These are phyloP conservation scores for Thelephora ganbajun DNA, from an alignment of 768 basidiomycete genomes.

Conservation along the genomic window DNA sequence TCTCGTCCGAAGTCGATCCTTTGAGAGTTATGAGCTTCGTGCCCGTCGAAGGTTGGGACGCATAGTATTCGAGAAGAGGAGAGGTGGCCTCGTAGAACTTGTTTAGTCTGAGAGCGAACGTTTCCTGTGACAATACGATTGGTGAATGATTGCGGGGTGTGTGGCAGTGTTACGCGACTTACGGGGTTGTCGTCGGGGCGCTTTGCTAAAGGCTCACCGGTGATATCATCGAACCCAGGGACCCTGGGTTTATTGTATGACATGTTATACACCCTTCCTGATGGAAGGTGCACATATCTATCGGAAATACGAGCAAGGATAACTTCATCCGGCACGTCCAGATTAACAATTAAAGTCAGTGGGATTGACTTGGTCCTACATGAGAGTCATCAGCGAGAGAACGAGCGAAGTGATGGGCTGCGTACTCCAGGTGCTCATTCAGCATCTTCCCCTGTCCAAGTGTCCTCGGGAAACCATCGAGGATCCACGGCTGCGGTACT, in stretches of 20 bases:
- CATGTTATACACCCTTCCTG: slow-evolving; percentile 83
- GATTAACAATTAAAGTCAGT: slow-evolving; percentile 69
- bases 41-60: slow-evolving; percentile 26
- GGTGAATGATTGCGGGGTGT: slow-evolving; percentile 2
- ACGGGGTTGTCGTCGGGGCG: slow-evolving; percentile 86
- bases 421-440: slow-evolving; percentile 60
- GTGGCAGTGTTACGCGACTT: slow-evolving; percentile 16
- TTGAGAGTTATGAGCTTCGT: slow-evolving; percentile 45
- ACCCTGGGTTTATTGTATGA: slow-evolving; percentile 77
- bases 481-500: slow-evolving; percentile 62
- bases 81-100: slow-evolving; percentile 72
- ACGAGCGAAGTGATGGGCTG: slow-evolving; percentile 2
- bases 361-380: slow-evolving; percentile 36
- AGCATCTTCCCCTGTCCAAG: slow-evolving; percentile 71
- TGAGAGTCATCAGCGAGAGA: neutral
- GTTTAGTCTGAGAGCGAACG: slow-evolving; percentile 60
- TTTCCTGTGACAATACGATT: slow-evolving; percentile 36
- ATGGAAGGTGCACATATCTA: slow-evolving; percentile 79
- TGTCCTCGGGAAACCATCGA: slow-evolving; percentile 89
- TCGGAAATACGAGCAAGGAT: slow-evolving; percentile 81
- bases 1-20: slow-evolving; percentile 75
- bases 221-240: slow-evolving; percentile 70
- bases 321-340: slow-evolving; percentile 79
- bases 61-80: slow-evolving; percentile 67
- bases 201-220: slow-evolving; percentile 78